Conservation (phyloP, 75 land plant species). For the Selaginella tamariscina region DNA sequence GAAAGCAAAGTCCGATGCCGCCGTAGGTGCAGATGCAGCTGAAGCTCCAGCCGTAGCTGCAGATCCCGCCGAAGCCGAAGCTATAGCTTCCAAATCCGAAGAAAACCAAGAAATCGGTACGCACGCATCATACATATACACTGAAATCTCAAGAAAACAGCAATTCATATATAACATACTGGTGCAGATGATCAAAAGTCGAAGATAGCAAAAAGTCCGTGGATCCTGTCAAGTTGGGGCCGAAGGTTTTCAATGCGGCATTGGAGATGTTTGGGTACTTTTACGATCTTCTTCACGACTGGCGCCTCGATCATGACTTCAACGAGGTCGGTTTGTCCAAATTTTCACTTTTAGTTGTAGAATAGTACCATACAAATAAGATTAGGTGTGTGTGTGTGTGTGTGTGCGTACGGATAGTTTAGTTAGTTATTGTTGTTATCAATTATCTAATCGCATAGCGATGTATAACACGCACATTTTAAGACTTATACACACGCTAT, state of each 20-base stretch:
- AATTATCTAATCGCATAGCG: not conserved
- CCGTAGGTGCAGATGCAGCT: not conserved
- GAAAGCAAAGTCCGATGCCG: not conserved
- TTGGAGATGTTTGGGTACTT: constrained; percentile 80
- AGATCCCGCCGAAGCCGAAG: not conserved
- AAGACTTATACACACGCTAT: not conserved
- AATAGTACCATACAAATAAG: no score
- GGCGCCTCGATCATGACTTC: constrained; percentile 45
- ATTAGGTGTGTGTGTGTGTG: no score
- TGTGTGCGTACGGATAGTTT: not conserved
- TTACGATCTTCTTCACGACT: constrained; percentile 51
- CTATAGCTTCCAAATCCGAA: not conserved
- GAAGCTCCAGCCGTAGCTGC: not conserved
- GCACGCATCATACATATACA: no score
- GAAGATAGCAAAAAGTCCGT: not conserved
- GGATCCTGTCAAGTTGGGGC: constrained; percentile 40
- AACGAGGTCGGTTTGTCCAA: constrained; percentile 40
- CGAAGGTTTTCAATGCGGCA: constrained; percentile 41
- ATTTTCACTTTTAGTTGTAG: not conserved
- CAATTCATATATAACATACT: no score
- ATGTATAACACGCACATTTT: not conserved
- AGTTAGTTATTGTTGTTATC: not conserved
- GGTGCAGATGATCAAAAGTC: not conserved
- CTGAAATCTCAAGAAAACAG: no score
- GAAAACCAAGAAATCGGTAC: not conserved